Evolutionary conservation across 2,329 filamentous ascomycete species (phyloP).

Genomic region (Trichophaea hybrida): DNA sequence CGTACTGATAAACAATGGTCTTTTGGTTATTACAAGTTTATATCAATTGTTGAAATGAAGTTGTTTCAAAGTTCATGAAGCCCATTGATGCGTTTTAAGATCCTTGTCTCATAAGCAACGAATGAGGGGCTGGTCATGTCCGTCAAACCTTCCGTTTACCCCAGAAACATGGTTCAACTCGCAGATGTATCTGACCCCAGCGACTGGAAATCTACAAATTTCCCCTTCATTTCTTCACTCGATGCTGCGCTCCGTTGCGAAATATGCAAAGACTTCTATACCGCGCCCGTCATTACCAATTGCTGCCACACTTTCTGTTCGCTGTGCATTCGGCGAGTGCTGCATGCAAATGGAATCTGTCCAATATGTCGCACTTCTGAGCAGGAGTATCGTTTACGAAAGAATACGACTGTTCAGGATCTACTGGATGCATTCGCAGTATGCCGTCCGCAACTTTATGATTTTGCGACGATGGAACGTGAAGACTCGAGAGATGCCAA

Average conservation of each 20-base stretch:
- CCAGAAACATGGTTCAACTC: background rate
- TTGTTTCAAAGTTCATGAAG: no score
- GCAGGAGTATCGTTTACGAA: conserved; percentile 70
- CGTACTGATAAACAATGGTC: no score
- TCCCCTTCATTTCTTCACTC: conserved; percentile 52
- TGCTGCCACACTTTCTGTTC: conserved; percentile 97
- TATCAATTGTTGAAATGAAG: no score
- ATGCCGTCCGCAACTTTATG: conserved; percentile 26
- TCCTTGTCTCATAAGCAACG: no score
- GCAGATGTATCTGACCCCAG: conserved; percentile 56
- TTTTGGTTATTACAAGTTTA: no score
- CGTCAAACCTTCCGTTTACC: background rate
- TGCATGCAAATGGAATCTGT: conserved; percentile 73
- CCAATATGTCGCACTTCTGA: conserved; percentile 66
- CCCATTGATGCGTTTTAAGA: no score
- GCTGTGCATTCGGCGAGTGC: conserved; percentile 74
- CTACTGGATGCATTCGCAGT: conserved; percentile 59
- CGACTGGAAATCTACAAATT: conserved; percentile 62
- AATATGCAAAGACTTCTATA: conserved; percentile 95
- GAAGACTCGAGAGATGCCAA: conserved; percentile 28
- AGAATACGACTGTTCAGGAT: conserved; percentile 75
- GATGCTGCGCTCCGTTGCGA: conserved; percentile 84
- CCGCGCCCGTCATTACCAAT: conserved; percentile 84
- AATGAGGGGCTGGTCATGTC: background rate
- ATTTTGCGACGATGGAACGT: conserved; percentile 26